Evolutionary conservation across 257 asterid genomes (phyloP).

Genomic region (Solanum verrucosum): DNA sequence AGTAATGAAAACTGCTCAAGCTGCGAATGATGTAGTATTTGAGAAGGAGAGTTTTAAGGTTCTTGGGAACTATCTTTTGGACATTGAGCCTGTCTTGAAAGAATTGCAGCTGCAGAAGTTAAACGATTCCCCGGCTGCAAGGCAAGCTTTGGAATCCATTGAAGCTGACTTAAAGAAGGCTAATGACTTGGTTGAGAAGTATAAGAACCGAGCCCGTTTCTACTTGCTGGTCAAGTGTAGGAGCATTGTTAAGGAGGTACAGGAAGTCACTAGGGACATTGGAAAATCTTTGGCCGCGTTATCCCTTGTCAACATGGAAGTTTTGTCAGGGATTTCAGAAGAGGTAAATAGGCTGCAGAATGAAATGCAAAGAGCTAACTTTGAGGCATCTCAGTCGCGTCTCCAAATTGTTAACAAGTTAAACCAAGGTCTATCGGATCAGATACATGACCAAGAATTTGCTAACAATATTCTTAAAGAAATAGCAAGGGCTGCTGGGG

Average conservation of each 20-base stretch:
- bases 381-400: slow-evolving; percentile 28
- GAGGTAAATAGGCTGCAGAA: slow-evolving; percentile 34
- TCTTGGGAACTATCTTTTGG: slow-evolving; percentile 36
- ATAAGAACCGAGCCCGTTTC: slow-evolving; percentile 40
- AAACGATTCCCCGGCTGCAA: slow-evolving; percentile 39
- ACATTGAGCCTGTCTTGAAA: slow-evolving; percentile 38
- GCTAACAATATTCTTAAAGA: slow-evolving; percentile 40
- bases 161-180: slow-evolving; percentile 48
- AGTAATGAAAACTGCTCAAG: slow-evolving; percentile 38
- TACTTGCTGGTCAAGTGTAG: slow-evolving; percentile 49
- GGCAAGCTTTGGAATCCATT: slow-evolving; percentile 46
- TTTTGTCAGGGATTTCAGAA: slow-evolving; percentile 42
- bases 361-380: slow-evolving; percentile 55
- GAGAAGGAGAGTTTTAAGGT: slow-evolving; percentile 49
- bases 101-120: slow-evolving; percentile 34
- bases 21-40: slow-evolving; percentile 42
- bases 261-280: slow-evolving; percentile 48
- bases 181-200: slow-evolving; percentile 38
- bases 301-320: slow-evolving; percentile 37
- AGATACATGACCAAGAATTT: slow-evolving; percentile 31
- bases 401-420: slow-evolving; percentile 41
- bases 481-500: slow-evolving; percentile 46
- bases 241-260: slow-evolving; percentile 52
- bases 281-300: slow-evolving; percentile 39
- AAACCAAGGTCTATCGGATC: slow-evolving; percentile 33